Evolutionary conservation across 768 basidiomycete species (phyloP), one percentile per base, ranked within the genome.

Genomic region (Phallus indusiatus): DNA sequence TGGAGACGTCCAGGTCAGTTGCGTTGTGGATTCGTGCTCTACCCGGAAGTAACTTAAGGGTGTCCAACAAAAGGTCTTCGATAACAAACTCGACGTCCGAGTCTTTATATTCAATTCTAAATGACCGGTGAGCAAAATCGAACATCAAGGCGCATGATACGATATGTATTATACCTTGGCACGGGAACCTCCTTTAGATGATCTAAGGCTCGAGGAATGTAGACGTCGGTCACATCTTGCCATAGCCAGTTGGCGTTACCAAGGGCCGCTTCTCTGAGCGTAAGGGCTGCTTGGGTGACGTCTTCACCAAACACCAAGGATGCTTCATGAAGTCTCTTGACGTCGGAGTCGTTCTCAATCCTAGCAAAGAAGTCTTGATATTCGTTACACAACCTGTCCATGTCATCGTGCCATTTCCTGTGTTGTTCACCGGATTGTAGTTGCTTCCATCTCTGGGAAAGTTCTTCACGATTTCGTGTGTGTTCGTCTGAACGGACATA

Each of bases 171-270:
- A 17, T 59, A 82, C 86, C 86, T 78, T 6, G 87, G 87, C 53
- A 88, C 86, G 11, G 86, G 86, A 14, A 88, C 70, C 55, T 80
- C 78, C 64, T 80, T 80, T 67, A 88, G 62, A 65, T 78, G 70
- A 24, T 61, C 64, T 57, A 86, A 67, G 1, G 81, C 35, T 9
- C 78, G 77, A 16, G 89, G 90, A 0, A 87, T 68, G 65, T 90
- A 91, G 16, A 90, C 85, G 64, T 85, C 87, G 74, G 89, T 84
- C 7, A 91, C 61, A 61, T 94, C 91, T 67, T 85, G 80, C 85
- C 84, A 88, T 71, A 88, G 81, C 87, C 87, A 89, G 0, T 83
- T 78, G 5, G 80, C 78, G 50, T 83, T 78, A 56, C 86, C 83
- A 62, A 84, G 65, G 4, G 79, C 76, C 10, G 76, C 70, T 61